These are phyloP conservation scores for Tulasnella sp. DNA, from an alignment of 768 basidiomycete species.

Conservation along the genomic window DNA sequence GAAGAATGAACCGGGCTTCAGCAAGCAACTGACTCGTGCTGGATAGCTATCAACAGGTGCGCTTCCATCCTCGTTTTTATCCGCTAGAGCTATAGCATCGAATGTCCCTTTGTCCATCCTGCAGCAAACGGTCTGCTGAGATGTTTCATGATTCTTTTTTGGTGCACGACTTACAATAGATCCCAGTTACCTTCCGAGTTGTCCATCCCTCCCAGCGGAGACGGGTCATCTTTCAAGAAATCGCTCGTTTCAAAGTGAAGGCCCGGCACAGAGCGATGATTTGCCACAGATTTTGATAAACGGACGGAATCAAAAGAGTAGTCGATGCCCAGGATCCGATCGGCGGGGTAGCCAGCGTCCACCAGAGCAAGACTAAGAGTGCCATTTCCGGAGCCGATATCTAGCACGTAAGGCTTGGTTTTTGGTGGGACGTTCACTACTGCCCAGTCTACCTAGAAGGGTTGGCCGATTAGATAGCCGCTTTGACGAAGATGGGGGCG, in stretches of 20 bases:
- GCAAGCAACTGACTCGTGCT: conserved; percentile 37
- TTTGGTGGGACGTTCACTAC: conserved; percentile 40
- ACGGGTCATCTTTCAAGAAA: conserved; percentile 47
- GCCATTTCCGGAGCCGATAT: conserved; percentile 70
- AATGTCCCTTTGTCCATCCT: conserved; percentile 76
- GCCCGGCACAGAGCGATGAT: conserved; percentile 28
- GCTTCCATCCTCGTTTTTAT: conserved; percentile 41
- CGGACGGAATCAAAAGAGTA: conserved; percentile 54
- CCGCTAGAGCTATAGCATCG: conserved; percentile 68
- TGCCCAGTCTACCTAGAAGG: conserved; percentile 40
- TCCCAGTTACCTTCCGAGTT: conserved; percentile 42
- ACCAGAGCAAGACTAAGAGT: conserved; percentile 55
- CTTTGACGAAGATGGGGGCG: neutral
- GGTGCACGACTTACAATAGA: conserved; percentile 29
- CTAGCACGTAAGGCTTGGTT: conserved; percentile 44
- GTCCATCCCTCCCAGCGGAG: conserved; percentile 13
- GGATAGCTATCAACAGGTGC: conserved; percentile 53
- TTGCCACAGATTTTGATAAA: conserved; percentile 48
- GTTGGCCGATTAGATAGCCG: neutral
- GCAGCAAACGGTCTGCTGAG: neutral
- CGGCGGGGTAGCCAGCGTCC: conserved; percentile 50
- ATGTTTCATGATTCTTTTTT: neutral
- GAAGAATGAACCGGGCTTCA: conserved; percentile 58
- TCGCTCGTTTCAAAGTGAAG: conserved; percentile 51
- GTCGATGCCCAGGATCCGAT: conserved; percentile 53